Conservation (phyloP, 2,329 filamentous ascomycete species). For the Ceratocystiopsis sp. region DNA sequence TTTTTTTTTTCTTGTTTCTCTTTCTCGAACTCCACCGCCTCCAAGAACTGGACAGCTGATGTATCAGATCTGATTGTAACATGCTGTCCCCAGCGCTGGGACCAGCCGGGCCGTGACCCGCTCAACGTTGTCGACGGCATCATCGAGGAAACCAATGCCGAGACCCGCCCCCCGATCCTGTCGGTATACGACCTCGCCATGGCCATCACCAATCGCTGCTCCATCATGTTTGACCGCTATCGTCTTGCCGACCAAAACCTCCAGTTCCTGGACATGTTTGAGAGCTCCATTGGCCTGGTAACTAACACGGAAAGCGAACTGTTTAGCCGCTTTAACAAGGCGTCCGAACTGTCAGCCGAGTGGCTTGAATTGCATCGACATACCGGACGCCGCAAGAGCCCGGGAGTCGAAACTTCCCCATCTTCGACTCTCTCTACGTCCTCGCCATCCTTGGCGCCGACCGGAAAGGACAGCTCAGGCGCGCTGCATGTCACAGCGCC, state of each 20-base stretch:
- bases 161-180: constrained; percentile 39
- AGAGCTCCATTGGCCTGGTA: constrained; percentile 39
- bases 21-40: no score
- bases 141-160: constrained; percentile 48
- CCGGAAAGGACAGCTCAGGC: constrained; percentile 2
- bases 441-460: background rate
- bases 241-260: constrained; percentile 40
- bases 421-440: background rate
- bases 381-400: background rate
- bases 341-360: constrained; percentile 36
- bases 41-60: background rate
- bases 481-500: background rate
- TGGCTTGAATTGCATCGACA: constrained; percentile 29
- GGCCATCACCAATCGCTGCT: constrained; percentile 42
- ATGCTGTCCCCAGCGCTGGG: constrained; percentile 39
- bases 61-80: constrained; percentile 38
- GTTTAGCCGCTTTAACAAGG: constrained; percentile 41
- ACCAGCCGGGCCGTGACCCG: constrained; percentile 43
- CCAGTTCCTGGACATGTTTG: constrained; percentile 52
- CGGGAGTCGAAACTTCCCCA: background rate
- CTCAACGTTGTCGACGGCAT: constrained; percentile 45
- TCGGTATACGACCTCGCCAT: constrained; percentile 46
- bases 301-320: constrained; percentile 39
- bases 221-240: constrained; percentile 42
- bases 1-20: no score